These are phyloP conservation scores for Sideroxylon spinosum DNA, from an alignment of 179 eudicot species.

Conservation along the genomic window DNA sequence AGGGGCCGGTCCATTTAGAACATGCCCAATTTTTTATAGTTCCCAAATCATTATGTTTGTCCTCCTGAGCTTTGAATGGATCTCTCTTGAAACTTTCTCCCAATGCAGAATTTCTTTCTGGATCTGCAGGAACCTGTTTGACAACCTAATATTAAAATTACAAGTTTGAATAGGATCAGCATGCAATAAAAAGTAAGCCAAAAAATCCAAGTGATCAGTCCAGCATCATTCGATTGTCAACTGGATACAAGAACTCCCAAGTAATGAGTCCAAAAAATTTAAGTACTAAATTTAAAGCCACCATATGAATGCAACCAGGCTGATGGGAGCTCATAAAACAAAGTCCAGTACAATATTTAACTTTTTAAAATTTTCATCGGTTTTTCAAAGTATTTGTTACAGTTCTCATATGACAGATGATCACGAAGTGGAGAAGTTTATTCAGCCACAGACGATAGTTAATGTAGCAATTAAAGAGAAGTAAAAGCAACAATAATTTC, in stretches of 20 bases:
- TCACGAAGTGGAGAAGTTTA: no score
- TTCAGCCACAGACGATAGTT: neutral
- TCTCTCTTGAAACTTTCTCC: slow-evolving; percentile 13
- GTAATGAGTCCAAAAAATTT: neutral
- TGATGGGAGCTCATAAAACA: neutral
- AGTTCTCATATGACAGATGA: no score
- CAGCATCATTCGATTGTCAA: neutral
- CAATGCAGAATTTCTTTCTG: neutral
- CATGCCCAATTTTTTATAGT: slow-evolving; percentile 38
- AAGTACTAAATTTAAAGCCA: neutral
- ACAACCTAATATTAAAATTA: neutral
- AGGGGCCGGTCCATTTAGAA: slow-evolving; percentile 37
- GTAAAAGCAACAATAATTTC: neutral
- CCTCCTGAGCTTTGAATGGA: slow-evolving; percentile 27
- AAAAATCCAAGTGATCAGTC: neutral
- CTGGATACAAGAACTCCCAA: neutral
- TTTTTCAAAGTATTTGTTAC: no score
- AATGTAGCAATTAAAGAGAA: neutral
- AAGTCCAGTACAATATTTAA: neutral
- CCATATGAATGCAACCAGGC: neutral
- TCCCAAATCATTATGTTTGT: slow-evolving; percentile 33
- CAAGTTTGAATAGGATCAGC: neutral
- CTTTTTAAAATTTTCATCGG: no score
- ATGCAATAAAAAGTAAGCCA: neutral
- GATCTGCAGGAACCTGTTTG: slow-evolving; percentile 25